phyloP scores from a whole-genome alignment of 2,329 filamentous ascomycete species.

The Rosellinia necatrix region DNA sequence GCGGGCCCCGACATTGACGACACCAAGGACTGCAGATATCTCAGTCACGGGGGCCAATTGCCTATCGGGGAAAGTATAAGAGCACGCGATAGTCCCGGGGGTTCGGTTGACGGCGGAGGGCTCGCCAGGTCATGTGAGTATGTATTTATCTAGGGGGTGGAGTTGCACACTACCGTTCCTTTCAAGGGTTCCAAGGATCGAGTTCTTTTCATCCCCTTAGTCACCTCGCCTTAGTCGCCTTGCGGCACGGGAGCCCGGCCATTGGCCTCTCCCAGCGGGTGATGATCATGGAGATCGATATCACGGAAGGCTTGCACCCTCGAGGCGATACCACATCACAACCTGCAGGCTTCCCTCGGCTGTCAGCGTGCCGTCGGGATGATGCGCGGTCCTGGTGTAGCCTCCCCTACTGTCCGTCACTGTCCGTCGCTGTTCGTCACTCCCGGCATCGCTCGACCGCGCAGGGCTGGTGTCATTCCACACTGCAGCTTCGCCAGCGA shows the following conservation, averaged over 20 bases:
- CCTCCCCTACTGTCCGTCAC: neutral
- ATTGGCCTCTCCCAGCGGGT: slow-evolving; percentile 10
- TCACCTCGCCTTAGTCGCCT: slow-evolving; percentile 7
- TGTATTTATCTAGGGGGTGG: neutral
- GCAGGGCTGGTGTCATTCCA: neutral
- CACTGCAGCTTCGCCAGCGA: neutral
- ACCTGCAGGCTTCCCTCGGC: slow-evolving; percentile 11
- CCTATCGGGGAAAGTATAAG: slow-evolving; percentile 25
- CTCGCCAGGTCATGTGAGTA: slow-evolving; percentile 36
- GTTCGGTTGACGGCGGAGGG: slow-evolving; percentile 39
- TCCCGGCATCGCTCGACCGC: neutral
- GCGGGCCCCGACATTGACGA: slow-evolving; percentile 18
- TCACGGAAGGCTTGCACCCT: slow-evolving; percentile 1
- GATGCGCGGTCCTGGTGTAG: neutral
- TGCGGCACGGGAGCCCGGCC: neutral
- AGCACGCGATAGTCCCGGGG: slow-evolving; percentile 8
- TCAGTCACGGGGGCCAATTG: slow-evolving; percentile 18
- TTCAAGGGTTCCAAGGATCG: too few relatives aligned
- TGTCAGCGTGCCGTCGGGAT: neutral
- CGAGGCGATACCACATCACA: slow-evolving; percentile 6
- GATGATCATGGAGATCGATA: too few relatives aligned
- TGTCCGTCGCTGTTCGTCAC: neutral
- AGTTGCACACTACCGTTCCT: too few relatives aligned
- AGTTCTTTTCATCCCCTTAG: neutral
- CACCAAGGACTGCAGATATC: slow-evolving; percentile 18